phyloP scores from a whole-genome alignment of 345 rosid genomes.

The Populus ilicifolia region DNA sequence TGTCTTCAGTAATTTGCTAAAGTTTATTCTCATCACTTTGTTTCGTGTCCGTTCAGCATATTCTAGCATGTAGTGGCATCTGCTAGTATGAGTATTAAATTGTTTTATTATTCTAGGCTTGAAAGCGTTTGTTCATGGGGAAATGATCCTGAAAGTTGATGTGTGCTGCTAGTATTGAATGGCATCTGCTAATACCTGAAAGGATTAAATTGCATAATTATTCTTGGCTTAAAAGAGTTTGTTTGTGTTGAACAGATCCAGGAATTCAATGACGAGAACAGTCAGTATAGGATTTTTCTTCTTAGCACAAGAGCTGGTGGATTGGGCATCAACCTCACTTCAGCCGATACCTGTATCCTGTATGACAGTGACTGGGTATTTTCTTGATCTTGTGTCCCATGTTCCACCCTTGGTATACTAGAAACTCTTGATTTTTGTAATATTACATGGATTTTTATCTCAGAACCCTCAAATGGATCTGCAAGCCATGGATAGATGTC shows the following conservation, averaged over 20 bases:
- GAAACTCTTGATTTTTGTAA: neutral
- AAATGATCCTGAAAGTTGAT: too few relatives aligned
- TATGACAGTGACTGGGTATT: slow-evolving; percentile 98
- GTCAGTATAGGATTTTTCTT: slow-evolving; percentile 64
- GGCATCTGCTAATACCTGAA: too few relatives aligned
- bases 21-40: neutral
- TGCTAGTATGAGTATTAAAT: neutral
- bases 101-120: neutral
- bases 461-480: slow-evolving; percentile 99
- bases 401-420: neutral
- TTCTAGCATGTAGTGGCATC: too few relatives aligned
- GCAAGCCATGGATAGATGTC: slow-evolving; percentile 99
- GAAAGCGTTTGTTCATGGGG: neutral
- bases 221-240: too few relatives aligned
- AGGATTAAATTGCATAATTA: too few relatives aligned
- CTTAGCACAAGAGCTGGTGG: slow-evolving; percentile 99
- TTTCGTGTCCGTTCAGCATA: neutral
- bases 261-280: slow-evolving; percentile 72
- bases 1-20: neutral
- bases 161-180: too few relatives aligned
- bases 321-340: slow-evolving; percentile 92
- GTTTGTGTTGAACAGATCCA: slow-evolving; percentile 46
- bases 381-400: neutral
- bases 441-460: slow-evolving; percentile 18
- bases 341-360: slow-evolving; percentile 91